Conservation (phyloP, 2,329 filamentous ascomycete genomes). For the Pezizomycotina sp. region DNA sequence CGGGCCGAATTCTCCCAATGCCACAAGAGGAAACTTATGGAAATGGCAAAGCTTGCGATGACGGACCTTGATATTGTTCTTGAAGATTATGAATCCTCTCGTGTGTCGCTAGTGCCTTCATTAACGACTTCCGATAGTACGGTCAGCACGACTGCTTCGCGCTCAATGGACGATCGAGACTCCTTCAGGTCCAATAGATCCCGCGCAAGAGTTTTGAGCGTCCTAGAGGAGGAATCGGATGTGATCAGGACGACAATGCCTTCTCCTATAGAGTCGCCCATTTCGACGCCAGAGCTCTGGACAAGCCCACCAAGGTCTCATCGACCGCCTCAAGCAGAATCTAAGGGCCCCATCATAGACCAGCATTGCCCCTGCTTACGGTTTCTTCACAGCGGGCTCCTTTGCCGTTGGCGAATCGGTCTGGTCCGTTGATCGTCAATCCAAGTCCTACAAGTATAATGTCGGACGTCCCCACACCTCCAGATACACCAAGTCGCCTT, state of each 20-base stretch:
- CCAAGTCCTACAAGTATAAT: conserved; percentile 14
- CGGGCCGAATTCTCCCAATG: conserved; percentile 23
- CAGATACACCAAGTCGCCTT: conserved; percentile 16
- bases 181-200: conserved; percentile 16
- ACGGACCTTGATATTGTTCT: conserved; percentile 21
- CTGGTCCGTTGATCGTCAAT: conserved; percentile 7
- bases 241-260: too few species aligned
- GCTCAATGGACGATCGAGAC: background rate
- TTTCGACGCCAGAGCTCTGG: conserved; percentile 1
- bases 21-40: conserved; percentile 25
- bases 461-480: conserved; percentile 17
- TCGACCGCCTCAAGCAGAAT: conserved; percentile 2
- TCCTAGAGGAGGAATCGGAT: conserved; percentile 7
- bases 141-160: background rate
- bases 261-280: too few species aligned
- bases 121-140: background rate
- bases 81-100: conserved; percentile 18
- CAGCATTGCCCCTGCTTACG: conserved; percentile 2
- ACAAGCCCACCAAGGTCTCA: conserved; percentile 1
- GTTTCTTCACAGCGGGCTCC: conserved; percentile 5
- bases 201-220: conserved; percentile 7
- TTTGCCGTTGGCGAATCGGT: conserved; percentile 11
- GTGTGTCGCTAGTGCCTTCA: conserved; percentile 1
- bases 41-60: conserved; percentile 23
- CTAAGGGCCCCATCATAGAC: conserved; percentile 5